phyloP scores from a whole-genome alignment of 352 stramenopile species.

The Pythium apleroticum region DNA sequence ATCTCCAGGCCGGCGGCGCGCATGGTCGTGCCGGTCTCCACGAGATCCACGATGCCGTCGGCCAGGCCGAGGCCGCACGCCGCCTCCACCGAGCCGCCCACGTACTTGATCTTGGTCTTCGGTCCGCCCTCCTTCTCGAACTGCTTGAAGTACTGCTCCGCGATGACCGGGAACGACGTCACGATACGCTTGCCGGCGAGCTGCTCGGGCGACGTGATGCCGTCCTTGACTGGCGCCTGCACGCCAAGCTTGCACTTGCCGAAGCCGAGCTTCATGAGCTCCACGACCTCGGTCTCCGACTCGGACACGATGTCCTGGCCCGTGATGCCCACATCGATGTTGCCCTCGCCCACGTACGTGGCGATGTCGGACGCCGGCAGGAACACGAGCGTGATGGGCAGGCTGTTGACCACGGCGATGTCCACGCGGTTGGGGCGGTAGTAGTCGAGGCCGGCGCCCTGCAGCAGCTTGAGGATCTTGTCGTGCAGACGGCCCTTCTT shows the following conservation, averaged over 20 bases:
- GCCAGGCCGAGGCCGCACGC: conserved; percentile 96
- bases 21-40: conserved; percentile 99
- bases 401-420: conserved; percentile 92
- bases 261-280: conserved; percentile 95
- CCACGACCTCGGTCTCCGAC: conserved; percentile 87
- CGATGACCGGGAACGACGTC: conserved; percentile 95
- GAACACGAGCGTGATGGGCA: conserved; percentile 97
- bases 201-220: conserved; percentile 74
- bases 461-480: conserved; percentile 95
- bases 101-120: conserved; percentile 93
- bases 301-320: conserved; percentile 95
- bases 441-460: conserved; percentile 96
- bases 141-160: conserved; percentile 93
- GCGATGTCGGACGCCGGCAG: conserved; percentile 97
- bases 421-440: conserved; percentile 89
- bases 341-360: conserved; percentile 97
- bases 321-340: conserved; percentile 98
- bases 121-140: conserved; percentile 70
- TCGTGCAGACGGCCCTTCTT: conserved; percentile 98
- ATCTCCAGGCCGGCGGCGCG: conserved; percentile 95
- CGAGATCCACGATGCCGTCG: conserved; percentile 98
- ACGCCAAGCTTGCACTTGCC: conserved; percentile 95
- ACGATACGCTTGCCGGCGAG: conserved; percentile 97
- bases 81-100: conserved; percentile 97
- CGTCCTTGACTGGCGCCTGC: conserved; percentile 91